phyloP scores from a whole-genome alignment of 495 filamentous ascomycete genomes.

The Aspergillus carlsbadensis region DNA sequence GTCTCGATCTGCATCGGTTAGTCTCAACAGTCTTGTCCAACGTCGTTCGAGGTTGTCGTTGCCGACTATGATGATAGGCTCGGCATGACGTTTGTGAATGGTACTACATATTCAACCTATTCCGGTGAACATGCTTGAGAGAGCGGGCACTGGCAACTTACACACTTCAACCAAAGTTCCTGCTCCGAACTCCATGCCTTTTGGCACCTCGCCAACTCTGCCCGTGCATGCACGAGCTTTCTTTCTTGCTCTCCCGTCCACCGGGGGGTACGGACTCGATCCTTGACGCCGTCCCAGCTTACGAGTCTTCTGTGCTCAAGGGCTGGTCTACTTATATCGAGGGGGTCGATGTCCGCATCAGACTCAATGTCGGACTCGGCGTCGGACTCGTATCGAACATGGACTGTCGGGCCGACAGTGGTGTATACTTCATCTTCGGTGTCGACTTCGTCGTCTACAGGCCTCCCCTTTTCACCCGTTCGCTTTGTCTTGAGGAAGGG shows the following conservation, averaged over 20 bases:
- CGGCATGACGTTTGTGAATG: too few species aligned
- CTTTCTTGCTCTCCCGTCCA: constrained; percentile 40
- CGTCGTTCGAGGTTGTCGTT: too few species aligned
- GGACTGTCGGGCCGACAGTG: not conserved
- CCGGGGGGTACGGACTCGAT: constrained; percentile 21
- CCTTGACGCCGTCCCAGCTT: constrained; percentile 37
- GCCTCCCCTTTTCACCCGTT: not conserved
- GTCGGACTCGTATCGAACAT: not conserved
- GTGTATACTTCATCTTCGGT: not conserved
- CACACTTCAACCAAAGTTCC: constrained; percentile 41
- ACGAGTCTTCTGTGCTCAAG: constrained; percentile 16
- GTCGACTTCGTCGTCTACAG: not conserved
- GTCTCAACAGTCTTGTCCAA: not conserved
- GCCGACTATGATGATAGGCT: too few species aligned
- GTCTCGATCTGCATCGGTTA: constrained; percentile 29
- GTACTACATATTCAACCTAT: not conserved
- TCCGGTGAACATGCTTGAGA: not conserved
- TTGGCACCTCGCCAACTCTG: constrained; percentile 37
- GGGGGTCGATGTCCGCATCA: constrained; percentile 3
- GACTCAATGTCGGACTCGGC: not conserved
- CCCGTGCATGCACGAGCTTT: constrained; percentile 29
- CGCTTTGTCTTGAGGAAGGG: constrained; percentile 12
- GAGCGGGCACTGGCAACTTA: constrained; percentile 19
- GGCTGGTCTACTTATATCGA: not conserved
- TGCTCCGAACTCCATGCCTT: constrained; percentile 47